Conservation (phyloP, 2,329 filamentous ascomycete genomes). For the Botrytis byssoidea region DNA sequence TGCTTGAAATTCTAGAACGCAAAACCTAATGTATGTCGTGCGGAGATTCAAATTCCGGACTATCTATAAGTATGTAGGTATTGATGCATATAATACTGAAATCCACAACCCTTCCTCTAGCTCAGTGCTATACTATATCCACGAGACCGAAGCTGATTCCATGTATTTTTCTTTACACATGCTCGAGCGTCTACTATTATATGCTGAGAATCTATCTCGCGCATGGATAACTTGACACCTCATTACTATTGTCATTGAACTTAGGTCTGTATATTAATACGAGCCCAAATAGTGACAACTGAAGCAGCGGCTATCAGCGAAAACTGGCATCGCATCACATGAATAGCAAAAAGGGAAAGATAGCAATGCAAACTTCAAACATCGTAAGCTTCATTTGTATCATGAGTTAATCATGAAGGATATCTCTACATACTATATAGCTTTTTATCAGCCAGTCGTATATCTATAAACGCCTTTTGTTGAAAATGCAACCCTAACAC, state of each 20-base stretch:
- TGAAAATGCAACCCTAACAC: constrained; percentile 22
- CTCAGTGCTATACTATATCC: too few species aligned
- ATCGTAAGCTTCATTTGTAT: constrained; percentile 11
- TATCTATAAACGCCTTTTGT: constrained; percentile 21
- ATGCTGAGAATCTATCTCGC: not conserved
- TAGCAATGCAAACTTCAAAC: not conserved
- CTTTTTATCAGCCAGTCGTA: not conserved
- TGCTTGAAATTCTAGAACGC: accelerated
- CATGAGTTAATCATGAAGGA: constrained; percentile 21
- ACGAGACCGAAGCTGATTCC: not conserved
- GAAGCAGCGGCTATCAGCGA: not conserved
- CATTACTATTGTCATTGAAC: not conserved
- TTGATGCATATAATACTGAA: too few species aligned
- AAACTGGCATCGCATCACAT: not conserved
- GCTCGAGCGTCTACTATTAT: not conserved
- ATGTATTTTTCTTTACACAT: not conserved
- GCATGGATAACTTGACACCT: not conserved
- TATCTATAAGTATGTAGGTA: too few species aligned
- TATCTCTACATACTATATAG: constrained; percentile 14
- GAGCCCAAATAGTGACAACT: not conserved
- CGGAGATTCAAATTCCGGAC: too few species aligned
- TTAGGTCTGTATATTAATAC: not conserved
- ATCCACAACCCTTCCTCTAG: too few species aligned
- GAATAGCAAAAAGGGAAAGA: not conserved
- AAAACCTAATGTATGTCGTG: too few species aligned